Base-by-base conservation (phyloP, 148 eudicot species). In the Diospyros lotus region DNA sequence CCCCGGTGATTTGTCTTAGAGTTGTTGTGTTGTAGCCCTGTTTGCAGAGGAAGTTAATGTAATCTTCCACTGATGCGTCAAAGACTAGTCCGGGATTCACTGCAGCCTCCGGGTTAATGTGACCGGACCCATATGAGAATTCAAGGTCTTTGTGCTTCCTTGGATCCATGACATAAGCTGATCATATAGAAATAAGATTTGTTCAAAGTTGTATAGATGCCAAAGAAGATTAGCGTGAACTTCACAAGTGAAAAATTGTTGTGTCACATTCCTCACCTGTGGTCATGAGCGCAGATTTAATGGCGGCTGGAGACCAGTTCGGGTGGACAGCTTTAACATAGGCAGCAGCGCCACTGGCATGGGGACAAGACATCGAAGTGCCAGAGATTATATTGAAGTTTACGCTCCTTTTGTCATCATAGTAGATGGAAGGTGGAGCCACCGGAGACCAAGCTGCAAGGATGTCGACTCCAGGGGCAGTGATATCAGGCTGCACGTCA, bases 301-400 rank as follows among this genome's bases (percentile, higher is more conserved):
- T 73, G 40, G 76, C 60, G 17, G 76, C 76, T 15, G 76, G 76
- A 9, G 76, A 73, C 76, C 76, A 63, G 48, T 63, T 11, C 8
- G 76, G 76, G 40, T 73, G 68, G 68, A 38, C 59, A 39, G 76
- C 76, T 54, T 73, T 73, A 48, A 73, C 38, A 18, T 62, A 51
- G 56, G 76, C 68, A 6, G 76, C 68, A 9, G 76, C 76, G 51
- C 76, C 68, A 14, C 65, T 58, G 6, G 50, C 68, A 12, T 73
- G 68, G 1, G 76, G 76, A 68, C 76, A 73, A 2, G 76, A 73
- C 76, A 73, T 73, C 68, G 76, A 73, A 1, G 76, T 73, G 59
- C 76, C 76, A 4, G 76, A 73, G 6, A 73, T 73, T 50, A 73
- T 51, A 68, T 73, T 68, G 71, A 48, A 68, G 18, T 50, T 50